phyloP scores from a whole-genome alignment of 1,284 basidiomycete species.

The Earliella scabrosa region DNA sequence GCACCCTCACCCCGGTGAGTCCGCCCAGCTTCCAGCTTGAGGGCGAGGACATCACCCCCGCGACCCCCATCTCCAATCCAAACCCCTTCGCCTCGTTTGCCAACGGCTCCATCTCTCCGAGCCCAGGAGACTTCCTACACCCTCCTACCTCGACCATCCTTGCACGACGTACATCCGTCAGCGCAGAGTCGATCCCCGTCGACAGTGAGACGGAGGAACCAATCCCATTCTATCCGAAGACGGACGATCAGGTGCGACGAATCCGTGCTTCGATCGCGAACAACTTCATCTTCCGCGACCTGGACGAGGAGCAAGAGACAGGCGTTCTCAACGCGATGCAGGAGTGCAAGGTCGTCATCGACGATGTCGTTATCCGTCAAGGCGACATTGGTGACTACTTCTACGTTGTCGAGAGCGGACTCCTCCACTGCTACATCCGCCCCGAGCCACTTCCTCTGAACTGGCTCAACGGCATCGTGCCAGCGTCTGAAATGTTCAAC shows the following conservation, averaged over 20 bases:
- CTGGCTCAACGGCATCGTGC: conserved; percentile 48
- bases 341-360: conserved; percentile 75
- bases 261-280: conserved; percentile 88
- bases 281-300: conserved; percentile 95
- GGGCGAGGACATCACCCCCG: conserved; percentile 61
- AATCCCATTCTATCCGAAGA: conserved; percentile 82
- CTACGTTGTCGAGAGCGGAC: conserved; percentile 94
- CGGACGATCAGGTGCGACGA: conserved; percentile 82
- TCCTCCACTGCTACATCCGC: conserved; percentile 87
- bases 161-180: conserved; percentile 91
- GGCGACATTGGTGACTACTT: conserved; percentile 98
- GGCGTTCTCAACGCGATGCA: conserved; percentile 97
- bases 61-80: conserved; percentile 57
- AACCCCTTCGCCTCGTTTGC: conserved; percentile 49
- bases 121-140: conserved; percentile 64
- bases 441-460: conserved; percentile 64
- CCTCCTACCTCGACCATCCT: conserved; percentile 79
- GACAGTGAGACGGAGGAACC: conserved; percentile 69
- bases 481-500: conserved; percentile 56
- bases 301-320: conserved; percentile 94
- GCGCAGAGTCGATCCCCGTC: conserved; percentile 94
- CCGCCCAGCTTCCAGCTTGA: conserved; percentile 64
- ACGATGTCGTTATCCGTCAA: conserved; percentile 92
- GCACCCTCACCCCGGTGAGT: conserved; percentile 30
- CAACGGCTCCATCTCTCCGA: conserved; percentile 40